phyloP scores from a whole-genome alignment of 768 basidiomycete genomes.

The Dioszegia hungarica region DNA sequence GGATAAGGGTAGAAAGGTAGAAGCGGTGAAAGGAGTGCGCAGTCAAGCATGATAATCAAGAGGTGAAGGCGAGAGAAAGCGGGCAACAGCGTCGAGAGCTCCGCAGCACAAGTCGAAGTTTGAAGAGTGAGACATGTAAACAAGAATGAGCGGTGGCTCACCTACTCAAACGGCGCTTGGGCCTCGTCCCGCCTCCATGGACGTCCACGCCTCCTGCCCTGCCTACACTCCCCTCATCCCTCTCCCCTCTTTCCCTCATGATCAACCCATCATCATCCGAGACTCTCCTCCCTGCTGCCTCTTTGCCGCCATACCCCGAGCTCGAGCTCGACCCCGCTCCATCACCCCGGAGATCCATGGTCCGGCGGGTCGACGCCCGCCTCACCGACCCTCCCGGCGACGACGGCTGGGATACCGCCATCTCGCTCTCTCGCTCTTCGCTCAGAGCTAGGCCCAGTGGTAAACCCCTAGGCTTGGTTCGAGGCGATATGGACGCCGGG shows the following conservation, averaged over 20 bases:
- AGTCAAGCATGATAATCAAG: too few relatives aligned
- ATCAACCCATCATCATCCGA: constrained; percentile 24
- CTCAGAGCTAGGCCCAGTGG: too few relatives aligned
- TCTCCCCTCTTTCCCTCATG: constrained; percentile 16
- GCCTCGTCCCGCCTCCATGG: constrained; percentile 27
- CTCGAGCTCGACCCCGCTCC: not conserved
- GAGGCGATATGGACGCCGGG: too few relatives aligned
- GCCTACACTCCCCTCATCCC: constrained; percentile 23
- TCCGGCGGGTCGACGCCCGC: not conserved
- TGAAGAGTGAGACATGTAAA: constrained; percentile 1
- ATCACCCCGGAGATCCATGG: not conserved
- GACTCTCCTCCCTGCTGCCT: not conserved
- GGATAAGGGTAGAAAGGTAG: not conserved
- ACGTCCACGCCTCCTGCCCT: constrained; percentile 31
- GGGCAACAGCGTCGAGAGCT: too few relatives aligned
- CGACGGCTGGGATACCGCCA: not conserved
- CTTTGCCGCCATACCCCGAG: not conserved
- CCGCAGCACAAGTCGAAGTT: too few relatives aligned
- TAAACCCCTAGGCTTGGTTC: too few relatives aligned
- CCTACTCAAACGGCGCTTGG: constrained; percentile 36
- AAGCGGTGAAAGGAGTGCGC: not conserved
- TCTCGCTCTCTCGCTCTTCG: not conserved
- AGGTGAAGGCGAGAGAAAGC: too few relatives aligned
- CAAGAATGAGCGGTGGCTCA: constrained; percentile 15
- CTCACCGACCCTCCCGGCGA: not conserved